Conservation (phyloP, 169 alveolate species). For the Blepharisma undulans region DNA sequence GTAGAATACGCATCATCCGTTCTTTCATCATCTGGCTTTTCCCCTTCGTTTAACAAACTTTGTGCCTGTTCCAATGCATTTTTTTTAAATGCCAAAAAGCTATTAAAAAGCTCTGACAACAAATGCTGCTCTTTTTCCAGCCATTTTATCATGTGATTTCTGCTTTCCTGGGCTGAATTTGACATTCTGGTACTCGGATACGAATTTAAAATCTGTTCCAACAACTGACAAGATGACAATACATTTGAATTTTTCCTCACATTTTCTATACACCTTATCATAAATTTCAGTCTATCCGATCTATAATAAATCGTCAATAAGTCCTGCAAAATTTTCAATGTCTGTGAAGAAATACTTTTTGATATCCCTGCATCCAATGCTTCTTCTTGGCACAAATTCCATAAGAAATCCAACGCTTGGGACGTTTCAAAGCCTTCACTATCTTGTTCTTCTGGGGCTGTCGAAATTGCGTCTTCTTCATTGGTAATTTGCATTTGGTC, state of each 20-base stretch:
- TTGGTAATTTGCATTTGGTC: not conserved
- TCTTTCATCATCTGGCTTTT: not conserved
- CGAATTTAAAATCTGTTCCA: not conserved
- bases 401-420: not conserved
- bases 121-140: conserved; percentile 19
- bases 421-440: not conserved
- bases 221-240: not conserved
- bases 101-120: not conserved
- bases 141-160: not conserved
- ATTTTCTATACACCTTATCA: conserved; percentile 32
- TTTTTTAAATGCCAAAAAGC: not conserved
- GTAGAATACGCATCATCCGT: not conserved
- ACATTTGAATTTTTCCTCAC: not conserved
- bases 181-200: not conserved
- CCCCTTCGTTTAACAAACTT: not conserved
- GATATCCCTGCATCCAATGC: not conserved
- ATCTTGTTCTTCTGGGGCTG: conserved; percentile 11
- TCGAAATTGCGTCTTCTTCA: not conserved
- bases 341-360: not conserved
- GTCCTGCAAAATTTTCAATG: not conserved
- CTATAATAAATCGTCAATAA: not conserved
- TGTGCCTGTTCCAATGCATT: not conserved
- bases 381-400: conserved; percentile 27
- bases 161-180: not conserved
- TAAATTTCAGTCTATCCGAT: not conserved